These are phyloP conservation scores for Pythium brachiatum DNA, from an alignment of 352 stramenopile species.

Conservation along the genomic window DNA sequence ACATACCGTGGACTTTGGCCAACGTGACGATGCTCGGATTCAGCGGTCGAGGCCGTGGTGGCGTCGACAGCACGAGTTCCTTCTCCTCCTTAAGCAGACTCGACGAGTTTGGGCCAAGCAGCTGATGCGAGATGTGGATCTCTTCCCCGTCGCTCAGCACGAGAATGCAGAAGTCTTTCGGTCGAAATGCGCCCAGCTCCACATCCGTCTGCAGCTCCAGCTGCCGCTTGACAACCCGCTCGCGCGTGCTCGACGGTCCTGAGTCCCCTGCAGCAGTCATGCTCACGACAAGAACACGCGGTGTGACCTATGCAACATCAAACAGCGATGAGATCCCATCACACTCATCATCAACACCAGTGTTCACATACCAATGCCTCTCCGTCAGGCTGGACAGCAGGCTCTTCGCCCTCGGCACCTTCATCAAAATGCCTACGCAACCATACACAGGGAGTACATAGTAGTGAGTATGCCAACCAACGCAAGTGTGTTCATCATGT, in stretches of 20 bases:
- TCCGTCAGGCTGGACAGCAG: background rate
- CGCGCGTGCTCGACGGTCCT: slow-evolving; percentile 23
- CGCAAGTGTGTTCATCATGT: background rate
- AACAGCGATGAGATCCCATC: background rate
- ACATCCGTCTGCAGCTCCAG: slow-evolving; percentile 55
- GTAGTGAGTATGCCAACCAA: too few relatives aligned
- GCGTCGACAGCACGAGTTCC: slow-evolving; percentile 55
- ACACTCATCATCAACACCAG: background rate
- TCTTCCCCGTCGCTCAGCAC: slow-evolving; percentile 76
- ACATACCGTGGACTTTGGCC: slow-evolving; percentile 55
- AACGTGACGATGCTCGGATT: slow-evolving; percentile 54
- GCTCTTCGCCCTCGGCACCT: slow-evolving; percentile 12
- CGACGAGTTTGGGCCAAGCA: slow-evolving; percentile 43
- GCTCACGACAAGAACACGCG: slow-evolving; percentile 49
- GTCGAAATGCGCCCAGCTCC: slow-evolving; percentile 43
- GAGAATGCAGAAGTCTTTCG: slow-evolving; percentile 64
- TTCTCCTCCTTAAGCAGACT: slow-evolving; percentile 43
- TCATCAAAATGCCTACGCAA: slow-evolving; percentile 25
- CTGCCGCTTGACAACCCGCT: slow-evolving; percentile 64
- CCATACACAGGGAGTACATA: too few relatives aligned
- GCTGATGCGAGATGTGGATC: slow-evolving; percentile 48
- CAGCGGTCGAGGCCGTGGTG: slow-evolving; percentile 40
- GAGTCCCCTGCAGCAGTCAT: slow-evolving; percentile 33
- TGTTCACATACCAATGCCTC: slow-evolving; percentile 7
- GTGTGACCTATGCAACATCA: slow-evolving; percentile 2